phyloP scores from a whole-genome alignment of 2,329 filamentous ascomycete species.

The Sporothrix curviconia region DNA sequence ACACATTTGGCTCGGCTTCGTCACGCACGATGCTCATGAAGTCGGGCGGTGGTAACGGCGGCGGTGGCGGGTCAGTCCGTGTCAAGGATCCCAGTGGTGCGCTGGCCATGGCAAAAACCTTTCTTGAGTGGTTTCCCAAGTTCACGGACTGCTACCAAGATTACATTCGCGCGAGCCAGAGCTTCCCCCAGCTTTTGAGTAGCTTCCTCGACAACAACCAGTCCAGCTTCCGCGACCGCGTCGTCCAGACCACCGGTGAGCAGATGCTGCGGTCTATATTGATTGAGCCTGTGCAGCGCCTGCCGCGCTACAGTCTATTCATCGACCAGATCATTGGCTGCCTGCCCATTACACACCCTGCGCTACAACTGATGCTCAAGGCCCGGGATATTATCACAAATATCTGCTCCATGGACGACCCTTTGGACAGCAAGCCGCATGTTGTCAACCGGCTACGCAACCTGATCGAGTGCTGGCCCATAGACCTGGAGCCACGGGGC shows the following conservation, averaged over 20 bases:
- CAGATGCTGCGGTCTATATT: slow-evolving; percentile 84
- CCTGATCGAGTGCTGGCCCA: slow-evolving; percentile 72
- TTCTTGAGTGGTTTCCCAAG: slow-evolving; percentile 86
- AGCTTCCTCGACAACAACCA: slow-evolving; percentile 61
- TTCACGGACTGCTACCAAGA: slow-evolving; percentile 89
- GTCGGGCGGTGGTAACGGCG: slow-evolving; percentile 21
- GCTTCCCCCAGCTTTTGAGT: slow-evolving; percentile 76
- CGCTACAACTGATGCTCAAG: slow-evolving; percentile 73
- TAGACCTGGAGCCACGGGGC: slow-evolving; percentile 63
- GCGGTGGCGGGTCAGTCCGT: slow-evolving; percentile 36
- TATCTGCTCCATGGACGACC: slow-evolving; percentile 87
- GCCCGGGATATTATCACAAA: slow-evolving; percentile 91
- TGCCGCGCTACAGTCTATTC: slow-evolving; percentile 90
- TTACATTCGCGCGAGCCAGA: slow-evolving; percentile 84
- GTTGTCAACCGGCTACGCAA: slow-evolving; percentile 67
- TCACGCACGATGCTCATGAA: slow-evolving; percentile 12
- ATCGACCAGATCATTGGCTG: slow-evolving; percentile 92
- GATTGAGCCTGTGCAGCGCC: slow-evolving; percentile 90
- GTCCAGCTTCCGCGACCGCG: slow-evolving; percentile 73
- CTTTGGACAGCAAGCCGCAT: slow-evolving; percentile 64
- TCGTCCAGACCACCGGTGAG: slow-evolving; percentile 78
- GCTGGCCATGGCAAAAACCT: slow-evolving; percentile 67
- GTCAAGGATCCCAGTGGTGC: slow-evolving; percentile 70
- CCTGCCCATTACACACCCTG: slow-evolving; percentile 78
- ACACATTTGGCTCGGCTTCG: slow-evolving; percentile 30